phyloP scores from a whole-genome alignment of 345 rosid species.

The Rhizophora apiculata region DNA sequence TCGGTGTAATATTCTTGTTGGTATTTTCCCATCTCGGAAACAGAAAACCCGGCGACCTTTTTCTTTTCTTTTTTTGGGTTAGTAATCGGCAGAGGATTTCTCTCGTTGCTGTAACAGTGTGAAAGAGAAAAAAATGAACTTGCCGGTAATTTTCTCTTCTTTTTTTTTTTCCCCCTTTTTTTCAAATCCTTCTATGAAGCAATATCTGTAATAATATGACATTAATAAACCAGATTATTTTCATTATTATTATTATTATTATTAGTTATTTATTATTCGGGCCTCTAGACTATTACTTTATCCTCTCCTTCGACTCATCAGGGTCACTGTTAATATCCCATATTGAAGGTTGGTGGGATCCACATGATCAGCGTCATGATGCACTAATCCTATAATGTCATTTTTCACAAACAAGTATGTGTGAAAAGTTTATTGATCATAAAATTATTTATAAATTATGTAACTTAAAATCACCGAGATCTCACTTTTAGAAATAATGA shows the following conservation, averaged over 20 bases:
- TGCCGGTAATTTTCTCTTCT: constrained; percentile 32
- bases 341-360: constrained; percentile 40
- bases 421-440: too few species aligned
- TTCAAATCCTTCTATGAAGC: background rate
- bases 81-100: constrained; percentile 55
- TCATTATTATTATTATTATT: background rate
- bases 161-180: too few species aligned
- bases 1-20: constrained; percentile 15
- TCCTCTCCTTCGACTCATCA: background rate
- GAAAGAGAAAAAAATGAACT: constrained; percentile 51
- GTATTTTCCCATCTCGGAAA: constrained; percentile 23
- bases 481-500: too few species aligned
- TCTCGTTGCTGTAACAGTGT: constrained; percentile 13
- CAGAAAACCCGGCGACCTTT: constrained; percentile 35
- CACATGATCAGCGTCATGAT: constrained; percentile 14
- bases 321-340: constrained; percentile 14
- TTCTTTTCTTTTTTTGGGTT: background rate
- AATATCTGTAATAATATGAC: constrained; percentile 18
- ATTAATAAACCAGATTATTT: constrained; percentile 24
- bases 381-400: too few species aligned
- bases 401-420: too few species aligned
- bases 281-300: background rate
- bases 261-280: background rate
- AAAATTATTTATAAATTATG: too few species aligned
- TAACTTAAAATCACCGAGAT: too few species aligned